These are phyloP conservation scores for Lactarius psammicola DNA, from an alignment of 768 basidiomycete species.

Conservation along the genomic window DNA sequence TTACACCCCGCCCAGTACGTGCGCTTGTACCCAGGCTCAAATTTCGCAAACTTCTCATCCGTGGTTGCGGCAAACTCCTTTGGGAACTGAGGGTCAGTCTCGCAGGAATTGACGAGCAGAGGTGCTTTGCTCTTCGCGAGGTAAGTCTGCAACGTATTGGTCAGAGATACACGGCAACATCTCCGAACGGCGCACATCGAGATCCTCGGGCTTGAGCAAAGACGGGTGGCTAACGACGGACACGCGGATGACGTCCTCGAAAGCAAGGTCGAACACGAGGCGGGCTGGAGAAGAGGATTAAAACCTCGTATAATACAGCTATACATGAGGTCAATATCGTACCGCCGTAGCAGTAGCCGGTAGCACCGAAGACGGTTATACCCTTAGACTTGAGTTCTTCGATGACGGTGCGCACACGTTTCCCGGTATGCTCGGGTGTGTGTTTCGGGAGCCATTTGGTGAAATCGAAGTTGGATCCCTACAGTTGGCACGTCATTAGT, in stretches of 20 bases:
- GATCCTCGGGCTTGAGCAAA: constrained; percentile 40
- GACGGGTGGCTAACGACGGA: constrained; percentile 50
- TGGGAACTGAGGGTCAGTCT: constrained; percentile 38
- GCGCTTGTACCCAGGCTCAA: constrained; percentile 40
- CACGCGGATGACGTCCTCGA: constrained; percentile 41
- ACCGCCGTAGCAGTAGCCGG: constrained; percentile 35
- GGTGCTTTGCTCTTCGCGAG: constrained; percentile 38
- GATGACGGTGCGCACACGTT: constrained; percentile 32
- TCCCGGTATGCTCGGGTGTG: constrained; percentile 24
- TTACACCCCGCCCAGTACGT: constrained; percentile 40
- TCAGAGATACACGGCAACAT: background rate
- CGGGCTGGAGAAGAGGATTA: constrained; percentile 11
- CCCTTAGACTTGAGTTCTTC: constrained; percentile 36
- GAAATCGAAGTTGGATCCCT: background rate
- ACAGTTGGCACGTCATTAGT: background rate
- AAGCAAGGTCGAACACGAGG: constrained; percentile 39
- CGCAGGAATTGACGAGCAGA: constrained; percentile 45
- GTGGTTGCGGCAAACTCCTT: constrained; percentile 36
- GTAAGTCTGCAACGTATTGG: constrained; percentile 35
- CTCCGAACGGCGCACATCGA: constrained; percentile 35
- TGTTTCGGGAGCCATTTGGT: constrained; percentile 26
- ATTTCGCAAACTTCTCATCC: constrained; percentile 42
- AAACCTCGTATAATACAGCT: background rate
- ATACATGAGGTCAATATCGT: background rate
- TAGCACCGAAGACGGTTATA: constrained; percentile 33